Evolutionary conservation across 2,329 filamentous ascomycete genomes (phyloP), one percentile per base, ranked within the genome.

Genomic region (Aspergillus fumigatiaffinis): DNA sequence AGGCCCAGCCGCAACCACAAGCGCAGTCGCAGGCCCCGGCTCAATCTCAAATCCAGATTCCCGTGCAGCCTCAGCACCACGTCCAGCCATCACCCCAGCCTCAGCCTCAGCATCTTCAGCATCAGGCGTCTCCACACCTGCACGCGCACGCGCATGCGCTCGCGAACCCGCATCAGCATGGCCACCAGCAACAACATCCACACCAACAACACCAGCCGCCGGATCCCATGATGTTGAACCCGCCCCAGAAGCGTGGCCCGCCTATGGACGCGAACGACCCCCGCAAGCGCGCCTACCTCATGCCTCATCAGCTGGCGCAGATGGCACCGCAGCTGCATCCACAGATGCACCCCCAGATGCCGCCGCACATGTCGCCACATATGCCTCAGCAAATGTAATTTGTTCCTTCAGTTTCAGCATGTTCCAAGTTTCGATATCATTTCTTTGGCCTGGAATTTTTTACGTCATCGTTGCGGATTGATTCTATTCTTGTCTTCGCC

Each of bases 241-340:
- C 59, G 26, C 47, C 54, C 9, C 63, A 65, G 44, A 65, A 65
- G 55, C 62, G 63, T 21, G 53, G 57, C 1, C 46, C 56, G 3
- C 51, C 60, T 23, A 51, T 49, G 9, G 51, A 62, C 17, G 62
- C 63, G 29, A 62, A 65, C 14, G 63, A 65, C 29, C 63, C 63
- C 2, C 62, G 63, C 28, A 65, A 65, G 44, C 60, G 63, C 25
- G 60, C 62, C 26, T 65, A 60, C 38, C 57, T 65, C 10, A 61
- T 65, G 56, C 60, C 58, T 14, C 62, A 63, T 35, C 57, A 64
- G 50, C 55, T 59, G 56, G 44, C 44, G 21, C 44, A 54, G 20
- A 41, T 50, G 28, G 8, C 21, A 9, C n/a, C 26, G 5, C 44
- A 50, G 32, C 10, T 35, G 12, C 46, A 50, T 21, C 46, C 48